Base-by-base conservation (phyloP, 1,139 yeast species). In the Saccharomyces hybrid region DNA sequence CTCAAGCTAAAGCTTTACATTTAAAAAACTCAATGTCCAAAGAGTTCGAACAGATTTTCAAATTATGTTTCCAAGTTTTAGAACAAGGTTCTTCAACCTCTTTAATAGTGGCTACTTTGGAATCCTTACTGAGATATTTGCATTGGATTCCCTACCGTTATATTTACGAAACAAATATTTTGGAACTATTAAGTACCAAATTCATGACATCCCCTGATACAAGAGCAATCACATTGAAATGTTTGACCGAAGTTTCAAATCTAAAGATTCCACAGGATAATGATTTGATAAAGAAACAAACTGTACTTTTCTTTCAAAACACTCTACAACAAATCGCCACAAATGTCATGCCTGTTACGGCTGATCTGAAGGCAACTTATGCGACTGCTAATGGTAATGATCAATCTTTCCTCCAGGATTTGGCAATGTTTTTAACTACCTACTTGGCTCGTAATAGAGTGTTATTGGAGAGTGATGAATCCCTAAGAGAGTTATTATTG, bases 71-170 rank as follows among this genome's bases (percentile, higher is more conserved):
- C 69, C 97, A 91, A 73, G 95, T 93, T 11, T 79, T 93, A 64
- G 97, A 90, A 68, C 89, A 88, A 68, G 90, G 97, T 3, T 76
- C 83, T 14, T 86, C 88, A 62, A 84, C 96, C 20, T 83, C 95
- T 1, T 78, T 93, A 61, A 82, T 93, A 56, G 82, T 81, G 54
- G 89, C 98, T 23, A 93, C 99, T 13, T 77, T 93, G 63, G 85
- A 86, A 63, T 85, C 96, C 25, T 75, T 95, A 61, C 77, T 88
- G 63, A 85, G 88, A 69, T 95, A 93, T 71, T 78, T 95, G 59
- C 95, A 88, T 63, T 95, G 99, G 99, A 88, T 93, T 64, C 98
- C 98, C 14, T 75, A 83, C 55, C 89, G 88, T 57, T 95, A 85
- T 70, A 84, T 93, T 54, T 93, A 89, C 73, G 95, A 90, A 70